A percentile compares a stretch with the other conserved stretches of the same genome.
Evolutionary conservation across 495 filamentous ascomycete genomes (phyloP).

Genomic region (Xylaria castorea): DNA sequence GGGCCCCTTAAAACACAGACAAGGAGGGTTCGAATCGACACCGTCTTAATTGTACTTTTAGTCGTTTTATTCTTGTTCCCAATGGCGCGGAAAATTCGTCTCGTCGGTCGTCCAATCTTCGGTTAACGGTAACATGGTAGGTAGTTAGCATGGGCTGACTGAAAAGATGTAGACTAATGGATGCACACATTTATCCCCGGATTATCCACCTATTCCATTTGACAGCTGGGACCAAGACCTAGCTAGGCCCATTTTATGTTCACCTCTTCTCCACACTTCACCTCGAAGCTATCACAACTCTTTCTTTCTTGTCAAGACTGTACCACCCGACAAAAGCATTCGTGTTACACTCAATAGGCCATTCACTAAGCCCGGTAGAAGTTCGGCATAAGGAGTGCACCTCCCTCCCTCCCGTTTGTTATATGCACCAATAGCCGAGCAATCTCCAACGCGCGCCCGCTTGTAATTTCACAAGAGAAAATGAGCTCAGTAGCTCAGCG

Average conservation of each 20-base stretch:
- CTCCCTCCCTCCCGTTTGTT: not conserved
- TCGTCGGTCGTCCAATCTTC: too few species aligned
- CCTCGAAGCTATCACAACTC: not conserved
- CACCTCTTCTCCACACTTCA: not conserved
- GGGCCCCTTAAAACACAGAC: too few species aligned
- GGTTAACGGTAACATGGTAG: too few species aligned
- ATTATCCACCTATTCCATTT: not conserved
- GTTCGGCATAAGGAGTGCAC: not conserved
- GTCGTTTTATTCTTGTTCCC: too few species aligned
- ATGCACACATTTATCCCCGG: not conserved
- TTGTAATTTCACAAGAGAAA: slow-evolving; percentile 12
- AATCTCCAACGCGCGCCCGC: not conserved
- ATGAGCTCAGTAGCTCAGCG: slow-evolving; percentile 16
- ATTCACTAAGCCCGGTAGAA: not conserved
- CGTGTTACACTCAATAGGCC: not conserved
- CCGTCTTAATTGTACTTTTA: not conserved
- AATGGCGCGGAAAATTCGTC: not conserved
- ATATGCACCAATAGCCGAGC: not conserved
- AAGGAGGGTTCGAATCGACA: too few species aligned
- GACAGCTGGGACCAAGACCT: too few species aligned
- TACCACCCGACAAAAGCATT: not conserved
- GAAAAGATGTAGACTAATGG: not conserved
- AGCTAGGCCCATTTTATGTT: too few species aligned
- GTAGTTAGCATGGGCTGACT: not conserved
- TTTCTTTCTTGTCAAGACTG: not conserved